Evolutionary conservation across 2,329 filamentous ascomycete species (phyloP), one percentile per base, ranked within the genome.

Genomic region (Aspergillus fischeri): DNA sequence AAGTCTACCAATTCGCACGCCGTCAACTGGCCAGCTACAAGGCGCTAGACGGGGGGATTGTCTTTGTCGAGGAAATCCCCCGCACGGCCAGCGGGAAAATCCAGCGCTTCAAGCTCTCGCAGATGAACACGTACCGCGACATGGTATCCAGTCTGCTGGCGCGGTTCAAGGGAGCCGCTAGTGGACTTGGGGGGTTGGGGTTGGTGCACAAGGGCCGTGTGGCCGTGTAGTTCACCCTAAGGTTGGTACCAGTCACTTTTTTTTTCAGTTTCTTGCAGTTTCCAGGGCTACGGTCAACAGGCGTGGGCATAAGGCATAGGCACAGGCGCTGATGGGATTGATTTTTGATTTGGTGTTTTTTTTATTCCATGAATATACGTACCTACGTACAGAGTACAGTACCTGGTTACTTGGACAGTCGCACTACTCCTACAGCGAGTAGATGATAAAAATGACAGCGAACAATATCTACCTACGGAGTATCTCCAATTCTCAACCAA

Each of bases 81-180:
- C 77, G 78, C 49, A 78, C 77, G 2, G 70, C 78, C 0, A 80
- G 78, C 56, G 80, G 80, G 14, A 82, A 82, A 67, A 80, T 82
- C 51, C 71, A 78, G 57, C 69, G 76, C 7, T 75, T 73, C 66
- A 74, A 70, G 56, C 65, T 76, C 27, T 61, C 69, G 2, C 70
- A 75, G 62, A 74, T 75, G 72, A 74, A 75, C 55, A 60, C 67
- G 10, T 75, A 75, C 56, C 66, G 73, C 2, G 70, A 73, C 44
- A 70, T 75, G 57, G 65, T 75, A 10, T 64, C 68, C 3, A 71
- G 67, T 5, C 59, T 73, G 6, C 57, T 73, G 6, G 62, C 64
- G 32, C 62, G 63, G 25, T 67, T 65, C 41, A 61, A 65, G 6
- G 58, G 64, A 8, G 59, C 67, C 10, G 21, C 42, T 24, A 45